A percentile compares a stretch with the other conserved stretches of the same genome.
These are phyloP conservation scores for Leccinum incarnatum DNA, from an alignment of 768 basidiomycete species.

Conservation along the genomic window DNA sequence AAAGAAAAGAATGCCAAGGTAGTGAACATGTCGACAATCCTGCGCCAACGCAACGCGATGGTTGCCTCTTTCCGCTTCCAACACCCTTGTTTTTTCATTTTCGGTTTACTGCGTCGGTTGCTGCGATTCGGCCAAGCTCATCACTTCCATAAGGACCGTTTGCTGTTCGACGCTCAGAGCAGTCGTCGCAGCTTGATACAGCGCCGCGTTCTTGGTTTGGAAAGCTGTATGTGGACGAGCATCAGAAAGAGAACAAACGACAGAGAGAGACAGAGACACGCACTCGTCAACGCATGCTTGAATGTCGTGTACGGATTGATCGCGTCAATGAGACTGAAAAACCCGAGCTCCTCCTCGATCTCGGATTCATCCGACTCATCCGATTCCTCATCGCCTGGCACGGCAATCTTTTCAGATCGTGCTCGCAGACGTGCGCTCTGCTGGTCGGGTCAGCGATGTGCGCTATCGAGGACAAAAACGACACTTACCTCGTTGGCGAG, in stretches of 20 bases:
- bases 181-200: constrained; percentile 74
- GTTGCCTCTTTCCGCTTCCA: not conserved
- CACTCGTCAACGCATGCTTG: constrained; percentile 75
- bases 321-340: constrained; percentile 78
- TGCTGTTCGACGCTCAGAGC: constrained; percentile 71
- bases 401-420: constrained; percentile 44
- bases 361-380: constrained; percentile 52
- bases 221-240: constrained; percentile 44
- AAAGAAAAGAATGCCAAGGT: not conserved
- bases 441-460: not conserved
- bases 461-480: not conserved
- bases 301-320: constrained; percentile 78
- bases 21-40: not conserved
- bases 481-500: constrained; percentile 73
- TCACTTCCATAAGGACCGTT: constrained; percentile 80
- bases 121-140: constrained; percentile 60
- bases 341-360: constrained; percentile 81
- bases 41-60: not conserved
- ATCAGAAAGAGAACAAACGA: not conserved
- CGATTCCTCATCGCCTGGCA: constrained; percentile 30
- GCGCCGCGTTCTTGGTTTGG: constrained; percentile 64
- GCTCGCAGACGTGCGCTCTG: constrained; percentile 75
- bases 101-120: constrained; percentile 9
- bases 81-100: not conserved
- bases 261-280: not conserved